Conservation (phyloP, 139 green algal species). For the Chlorella sp. region DNA sequence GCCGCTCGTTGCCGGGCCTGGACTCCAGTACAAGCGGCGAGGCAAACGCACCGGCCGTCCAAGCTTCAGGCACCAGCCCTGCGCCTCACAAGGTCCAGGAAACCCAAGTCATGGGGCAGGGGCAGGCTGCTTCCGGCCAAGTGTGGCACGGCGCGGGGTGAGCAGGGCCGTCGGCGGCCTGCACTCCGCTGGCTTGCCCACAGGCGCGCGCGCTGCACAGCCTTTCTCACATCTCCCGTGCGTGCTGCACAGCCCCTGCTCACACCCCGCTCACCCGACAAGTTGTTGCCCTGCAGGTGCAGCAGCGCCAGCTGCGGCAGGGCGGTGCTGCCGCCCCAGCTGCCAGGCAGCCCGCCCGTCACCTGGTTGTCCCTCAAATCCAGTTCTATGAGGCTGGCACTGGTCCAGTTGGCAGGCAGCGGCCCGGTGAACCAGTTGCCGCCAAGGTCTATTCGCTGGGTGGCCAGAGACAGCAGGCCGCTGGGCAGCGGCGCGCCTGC, state of each 20-base stretch:
- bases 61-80: background rate
- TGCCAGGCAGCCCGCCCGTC: background rate
- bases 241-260: background rate
- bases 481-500: background rate
- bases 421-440: constrained; percentile 30
- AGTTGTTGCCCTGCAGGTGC: constrained; percentile 20
- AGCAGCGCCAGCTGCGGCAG: constrained; percentile 24
- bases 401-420: constrained; percentile 36
- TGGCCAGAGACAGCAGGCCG: background rate
- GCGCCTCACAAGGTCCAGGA: too few species aligned
- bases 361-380: constrained; percentile 39
- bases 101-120: too few species aligned
- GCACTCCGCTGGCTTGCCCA: too few species aligned
- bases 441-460: background rate
- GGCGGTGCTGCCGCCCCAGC: constrained; percentile 12
- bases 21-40: background rate
- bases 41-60: background rate
- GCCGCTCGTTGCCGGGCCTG: background rate
- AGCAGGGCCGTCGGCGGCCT: too few species aligned
- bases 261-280: background rate
- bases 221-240: too few species aligned
- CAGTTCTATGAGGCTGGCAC: background rate
- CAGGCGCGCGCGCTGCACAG: too few species aligned
- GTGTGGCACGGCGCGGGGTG: too few species aligned
- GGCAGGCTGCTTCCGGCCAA: too few species aligned